phyloP scores from a whole-genome alignment of 257 asterid genomes.

The Jasminum sambac region DNA sequence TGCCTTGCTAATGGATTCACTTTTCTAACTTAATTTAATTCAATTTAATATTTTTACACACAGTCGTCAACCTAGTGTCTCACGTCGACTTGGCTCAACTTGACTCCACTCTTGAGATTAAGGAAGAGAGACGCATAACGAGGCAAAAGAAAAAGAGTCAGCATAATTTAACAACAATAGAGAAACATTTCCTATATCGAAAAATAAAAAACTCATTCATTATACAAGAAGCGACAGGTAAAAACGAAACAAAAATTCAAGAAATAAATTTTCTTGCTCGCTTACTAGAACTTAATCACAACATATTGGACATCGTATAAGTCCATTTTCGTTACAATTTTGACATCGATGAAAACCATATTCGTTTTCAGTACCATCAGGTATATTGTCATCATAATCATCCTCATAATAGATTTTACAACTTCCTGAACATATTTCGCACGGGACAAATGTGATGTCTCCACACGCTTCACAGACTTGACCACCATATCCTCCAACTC shows the following conservation, averaged over 20 bases:
- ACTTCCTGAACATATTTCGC: conserved; percentile 91
- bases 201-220: conserved; percentile 16
- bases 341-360: conserved; percentile 83
- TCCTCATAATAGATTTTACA: conserved; percentile 70
- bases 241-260: not conserved
- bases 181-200: not conserved
- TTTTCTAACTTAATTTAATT: not conserved
- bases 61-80: too few species aligned
- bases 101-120: too few species aligned
- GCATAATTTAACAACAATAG: not conserved
- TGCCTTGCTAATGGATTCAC: conserved; percentile 18
- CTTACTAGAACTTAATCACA: conserved; percentile 37
- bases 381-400: conserved; percentile 40
- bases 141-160: not conserved
- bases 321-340: conserved; percentile 87
- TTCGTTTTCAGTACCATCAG: conserved; percentile 34
- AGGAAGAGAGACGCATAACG: not conserved
- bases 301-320: conserved; percentile 72
- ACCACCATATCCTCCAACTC: conserved; percentile 26
- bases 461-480: conserved; percentile 80
- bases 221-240: conserved; percentile 49
- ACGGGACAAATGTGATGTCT: conserved; percentile 79
- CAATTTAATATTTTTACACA: not conserved
- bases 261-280: conserved; percentile 4
- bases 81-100: too few species aligned